Evolutionary conservation across 768 basidiomycete genomes (phyloP).

Genomic region (Leccinum barrowsii): DNA sequence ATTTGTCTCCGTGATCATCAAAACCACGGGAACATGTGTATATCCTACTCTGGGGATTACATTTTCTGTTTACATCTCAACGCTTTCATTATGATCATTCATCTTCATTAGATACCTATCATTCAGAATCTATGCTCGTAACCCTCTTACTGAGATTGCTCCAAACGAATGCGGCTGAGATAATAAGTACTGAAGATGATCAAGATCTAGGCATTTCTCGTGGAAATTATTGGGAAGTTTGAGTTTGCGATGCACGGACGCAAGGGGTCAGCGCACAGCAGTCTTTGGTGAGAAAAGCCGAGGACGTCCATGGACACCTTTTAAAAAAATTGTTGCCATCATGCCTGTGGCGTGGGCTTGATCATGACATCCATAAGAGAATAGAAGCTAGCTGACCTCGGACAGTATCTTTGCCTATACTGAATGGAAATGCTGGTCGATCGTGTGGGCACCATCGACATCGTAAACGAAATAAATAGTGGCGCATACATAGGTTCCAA

Average conservation of each 20-base stretch:
- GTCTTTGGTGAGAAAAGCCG: conserved; percentile 9
- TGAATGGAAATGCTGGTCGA: neutral
- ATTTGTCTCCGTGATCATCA: too few relatives aligned
- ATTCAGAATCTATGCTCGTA: too few relatives aligned
- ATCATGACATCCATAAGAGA: neutral
- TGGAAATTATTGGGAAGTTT: conserved; percentile 51
- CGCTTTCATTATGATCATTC: too few relatives aligned
- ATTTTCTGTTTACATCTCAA: too few relatives aligned
- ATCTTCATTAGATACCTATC: too few relatives aligned
- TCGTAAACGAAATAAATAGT: neutral
- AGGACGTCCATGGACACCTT: neutral
- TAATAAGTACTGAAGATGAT: neutral
- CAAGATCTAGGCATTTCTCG: neutral
- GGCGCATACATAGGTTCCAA: neutral
- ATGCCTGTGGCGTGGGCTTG: neutral
- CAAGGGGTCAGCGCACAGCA: conserved; percentile 7
- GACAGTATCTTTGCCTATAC: neutral
- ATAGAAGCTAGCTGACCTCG: neutral
- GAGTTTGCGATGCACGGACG: conserved; percentile 37
- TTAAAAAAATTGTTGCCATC: too few relatives aligned
- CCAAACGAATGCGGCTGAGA: too few relatives aligned
- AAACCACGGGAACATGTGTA: too few relatives aligned
- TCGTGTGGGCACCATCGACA: neutral
- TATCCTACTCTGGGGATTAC: too few relatives aligned
- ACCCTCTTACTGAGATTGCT: too few relatives aligned